Evolutionary conservation across 768 basidiomycete species (phyloP), one percentile per base, ranked within the genome.

Genomic region (Rhizopogon salebrosus): DNA sequence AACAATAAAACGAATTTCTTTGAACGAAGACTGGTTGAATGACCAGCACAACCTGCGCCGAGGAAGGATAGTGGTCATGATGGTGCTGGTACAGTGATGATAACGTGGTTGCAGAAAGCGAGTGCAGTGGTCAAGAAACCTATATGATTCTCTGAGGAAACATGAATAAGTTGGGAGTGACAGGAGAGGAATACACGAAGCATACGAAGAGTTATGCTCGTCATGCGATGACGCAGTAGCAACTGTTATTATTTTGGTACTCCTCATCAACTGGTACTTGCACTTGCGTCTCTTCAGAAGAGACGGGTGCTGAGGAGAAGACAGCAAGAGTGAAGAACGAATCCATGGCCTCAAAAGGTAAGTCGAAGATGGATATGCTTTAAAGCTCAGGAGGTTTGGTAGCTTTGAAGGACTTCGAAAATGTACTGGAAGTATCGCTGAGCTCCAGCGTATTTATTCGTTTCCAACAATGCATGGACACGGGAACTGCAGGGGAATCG

Each of bases 201-300:
- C 45, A 34, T 46, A 46, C 45, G 14, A 6, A 14, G 5, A 4
- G 14, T 13, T 2, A 22, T 22, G 18, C 27, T 46, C 6, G 31
- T 46, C 22, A 46, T 46, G 45, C 45, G 45, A 46, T 46, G 31
- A 46, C 22, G 20, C 45, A 46, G 31, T 46, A 46, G 31, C 45
- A 46, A 22, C 10, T 46, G 22, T 14, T 31, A 46, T 34, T 46
- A 14, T 22, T 16, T 1, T 23, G 22, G 20, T 16, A 16, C 5
- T 46, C 45, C 20, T 46, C 20, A 16, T 46, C 45, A 34, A 46
- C 20, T 34, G 45, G 45, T 22, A 46, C 45, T 46, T 45, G 43
- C 20, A 13, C 29, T 46, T 46, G 45, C 20, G 45, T 46, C 31
- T 46, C 45, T 34, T 46, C 45, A 34, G 45, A 23, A 6, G 45